These are phyloP conservation scores for Malus orientalis DNA, from an alignment of 306 rosid species.

Conservation along the genomic window DNA sequence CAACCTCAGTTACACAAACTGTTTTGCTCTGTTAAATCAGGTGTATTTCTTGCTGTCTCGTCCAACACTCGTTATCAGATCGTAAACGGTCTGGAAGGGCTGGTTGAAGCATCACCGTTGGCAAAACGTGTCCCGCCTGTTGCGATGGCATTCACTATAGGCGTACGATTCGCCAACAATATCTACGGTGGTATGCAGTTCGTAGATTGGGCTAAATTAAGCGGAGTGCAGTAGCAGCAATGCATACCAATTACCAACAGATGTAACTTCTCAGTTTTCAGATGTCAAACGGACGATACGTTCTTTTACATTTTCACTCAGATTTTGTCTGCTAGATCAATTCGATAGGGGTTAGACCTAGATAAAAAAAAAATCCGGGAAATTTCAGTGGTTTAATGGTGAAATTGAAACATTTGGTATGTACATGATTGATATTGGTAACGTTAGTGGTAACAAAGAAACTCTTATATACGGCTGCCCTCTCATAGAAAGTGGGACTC, in stretches of 20 bases:
- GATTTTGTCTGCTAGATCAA: neutral
- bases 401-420: neutral
- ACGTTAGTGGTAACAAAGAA: neutral
- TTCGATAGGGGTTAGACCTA: neutral
- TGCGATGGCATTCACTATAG: constrained; percentile 80
- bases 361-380: neutral
- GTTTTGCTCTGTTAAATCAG: constrained; percentile 31
- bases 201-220: constrained; percentile 87
- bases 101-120: constrained; percentile 70
- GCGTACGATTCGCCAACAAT: constrained; percentile 87
- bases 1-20: neutral
- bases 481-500: neutral
- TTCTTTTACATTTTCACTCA: neutral
- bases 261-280: neutral
- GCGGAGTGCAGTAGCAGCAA: constrained; percentile 61
- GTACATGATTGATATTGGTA: neutral
- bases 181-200: constrained; percentile 94
- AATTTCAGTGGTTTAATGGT: neutral
- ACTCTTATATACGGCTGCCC: neutral
- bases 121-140: constrained; percentile 73
- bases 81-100: constrained; percentile 63
- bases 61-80: constrained; percentile 90
- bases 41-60: constrained; percentile 82
- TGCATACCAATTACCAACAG: neutral
- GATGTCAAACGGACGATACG: neutral